Conservation (phyloP, 2,329 filamentous ascomycete species). For the Alternaria postmessia region DNA sequence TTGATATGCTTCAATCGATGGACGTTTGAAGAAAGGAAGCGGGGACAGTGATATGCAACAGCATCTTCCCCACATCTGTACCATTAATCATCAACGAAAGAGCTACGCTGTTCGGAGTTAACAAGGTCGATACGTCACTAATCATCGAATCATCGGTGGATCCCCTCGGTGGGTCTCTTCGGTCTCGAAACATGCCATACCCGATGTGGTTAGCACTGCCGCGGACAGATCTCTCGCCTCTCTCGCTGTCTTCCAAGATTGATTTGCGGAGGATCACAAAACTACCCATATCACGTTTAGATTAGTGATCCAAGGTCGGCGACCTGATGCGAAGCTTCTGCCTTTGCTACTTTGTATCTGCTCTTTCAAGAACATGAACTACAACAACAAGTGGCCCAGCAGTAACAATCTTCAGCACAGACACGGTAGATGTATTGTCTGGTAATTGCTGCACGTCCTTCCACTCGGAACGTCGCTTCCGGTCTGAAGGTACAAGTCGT, state of each 20-base stretch:
- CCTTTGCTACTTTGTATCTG: neutral
- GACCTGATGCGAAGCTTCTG: neutral
- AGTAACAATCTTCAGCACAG: slow-evolving; percentile 46
- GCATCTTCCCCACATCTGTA: neutral
- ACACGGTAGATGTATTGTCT: slow-evolving; percentile 64
- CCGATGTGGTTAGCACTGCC: slow-evolving; percentile 5
- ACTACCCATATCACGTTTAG: neutral
- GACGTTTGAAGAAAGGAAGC: neutral
- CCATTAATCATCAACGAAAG: slow-evolving; percentile 10
- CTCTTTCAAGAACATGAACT: neutral
- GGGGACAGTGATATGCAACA: neutral
- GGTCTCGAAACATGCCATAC: slow-evolving; percentile 1
- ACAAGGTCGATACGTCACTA: slow-evolving; percentile 18
- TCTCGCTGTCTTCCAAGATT: neutral
- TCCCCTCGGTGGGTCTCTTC: neutral
- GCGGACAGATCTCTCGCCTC: neutral
- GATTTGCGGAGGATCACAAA: neutral
- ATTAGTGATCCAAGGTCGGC: neutral
- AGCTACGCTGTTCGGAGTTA: slow-evolving; percentile 9
- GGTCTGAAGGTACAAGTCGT: slow-evolving; percentile 63
- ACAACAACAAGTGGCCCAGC: neutral
- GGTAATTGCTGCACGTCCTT: slow-evolving; percentile 62
- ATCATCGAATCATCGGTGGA: slow-evolving; percentile 1
- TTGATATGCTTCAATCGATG: neutral
- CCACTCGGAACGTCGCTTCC: slow-evolving; percentile 60